These are phyloP conservation scores for Yamadazyma endophytica DNA, from an alignment of 805 yeast genomes.

Conservation along the genomic window DNA sequence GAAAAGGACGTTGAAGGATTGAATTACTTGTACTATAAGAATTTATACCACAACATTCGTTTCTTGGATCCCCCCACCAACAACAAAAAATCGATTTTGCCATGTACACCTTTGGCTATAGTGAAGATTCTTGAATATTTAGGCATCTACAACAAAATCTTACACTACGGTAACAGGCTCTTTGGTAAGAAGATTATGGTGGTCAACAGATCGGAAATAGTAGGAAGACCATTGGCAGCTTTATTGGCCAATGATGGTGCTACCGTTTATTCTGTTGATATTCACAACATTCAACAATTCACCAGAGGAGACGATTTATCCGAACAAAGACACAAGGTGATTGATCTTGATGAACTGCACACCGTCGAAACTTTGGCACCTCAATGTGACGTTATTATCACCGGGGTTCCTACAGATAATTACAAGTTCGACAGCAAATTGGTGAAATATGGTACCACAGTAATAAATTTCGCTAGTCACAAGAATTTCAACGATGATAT, in stretches of 20 bases:
- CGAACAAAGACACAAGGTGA: constrained; percentile 76
- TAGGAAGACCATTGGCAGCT: constrained; percentile 96
- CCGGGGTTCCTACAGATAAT: constrained; percentile 84
- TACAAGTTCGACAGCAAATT: constrained; percentile 85
- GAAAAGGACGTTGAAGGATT: constrained; percentile 97
- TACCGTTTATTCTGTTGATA: constrained; percentile 85
- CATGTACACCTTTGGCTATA: constrained; percentile 94
- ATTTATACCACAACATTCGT: constrained; percentile 90
- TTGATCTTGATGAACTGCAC: constrained; percentile 45
- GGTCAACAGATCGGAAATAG: constrained; percentile 93
- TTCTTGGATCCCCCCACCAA: constrained; percentile 68
- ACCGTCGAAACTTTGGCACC: constrained; percentile 63
- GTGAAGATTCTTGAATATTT: constrained; percentile 90
- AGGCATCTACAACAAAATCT: constrained; percentile 76
- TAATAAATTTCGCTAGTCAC: constrained; percentile 83
- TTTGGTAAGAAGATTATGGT: constrained; percentile 91
- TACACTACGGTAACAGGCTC: constrained; percentile 86
- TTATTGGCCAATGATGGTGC: constrained; percentile 97
- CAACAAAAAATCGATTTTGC: constrained; percentile 77
- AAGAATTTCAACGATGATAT: constrained; percentile 84
- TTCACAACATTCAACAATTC: constrained; percentile 82
- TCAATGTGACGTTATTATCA: constrained; percentile 84
- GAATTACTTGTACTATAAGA: constrained; percentile 85
- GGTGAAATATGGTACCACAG: constrained; percentile 83
- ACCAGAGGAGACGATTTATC: constrained; percentile 91